Evolutionary conservation across 176 grass and related monocot species (phyloP), one percentile per base, ranked within the genome.

Genomic region (Lolium perenne): DNA sequence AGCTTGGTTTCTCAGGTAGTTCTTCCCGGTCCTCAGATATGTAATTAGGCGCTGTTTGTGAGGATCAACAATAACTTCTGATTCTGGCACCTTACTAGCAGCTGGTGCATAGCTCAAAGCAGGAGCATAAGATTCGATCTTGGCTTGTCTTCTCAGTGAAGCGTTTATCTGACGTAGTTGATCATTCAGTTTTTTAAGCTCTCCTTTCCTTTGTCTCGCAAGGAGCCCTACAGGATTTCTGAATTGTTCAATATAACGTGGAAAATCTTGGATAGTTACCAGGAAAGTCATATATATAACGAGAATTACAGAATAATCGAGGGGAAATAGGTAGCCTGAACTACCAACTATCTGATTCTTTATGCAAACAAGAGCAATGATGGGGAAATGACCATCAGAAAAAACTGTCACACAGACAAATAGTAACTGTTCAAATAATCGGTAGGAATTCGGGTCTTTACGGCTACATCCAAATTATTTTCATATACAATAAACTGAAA

Each of bases 101-200:
- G 94, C 92, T 63, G 97, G 90, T 62, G 97, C 97, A 91, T 99
- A 99, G 85, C 92, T 99, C 81, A 99, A 88, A 60, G 84, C 75
- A 67, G 97, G 94, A 74, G 97, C 97, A 71, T 99, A 99, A 20
- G 97, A 99, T 83, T 97, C 97, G 26, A 96, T 96, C 83, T 99
- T 99, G 65, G 97, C 94, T 90, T 99, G 97, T 83, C 97, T 92
- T 88, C 90, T 92, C 49, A 99, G 77, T 62, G 97, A 94, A 70
- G 92, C 92, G 90, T 99, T 99, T 83, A 99, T 99, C 84, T 99
- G 94, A 25, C 94, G 89, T 38, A 99, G 73, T 63, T 99, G 97
- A 87, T 99, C 92, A 49, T 99, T 99, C 66, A 99, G 73, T 77
- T 91, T 84, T 79, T 88, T 88, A 67, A 99, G 86, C 75, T 99